Base-by-base conservation (phyloP, 768 basidiomycete species). In the Psilocybe sp. region DNA sequence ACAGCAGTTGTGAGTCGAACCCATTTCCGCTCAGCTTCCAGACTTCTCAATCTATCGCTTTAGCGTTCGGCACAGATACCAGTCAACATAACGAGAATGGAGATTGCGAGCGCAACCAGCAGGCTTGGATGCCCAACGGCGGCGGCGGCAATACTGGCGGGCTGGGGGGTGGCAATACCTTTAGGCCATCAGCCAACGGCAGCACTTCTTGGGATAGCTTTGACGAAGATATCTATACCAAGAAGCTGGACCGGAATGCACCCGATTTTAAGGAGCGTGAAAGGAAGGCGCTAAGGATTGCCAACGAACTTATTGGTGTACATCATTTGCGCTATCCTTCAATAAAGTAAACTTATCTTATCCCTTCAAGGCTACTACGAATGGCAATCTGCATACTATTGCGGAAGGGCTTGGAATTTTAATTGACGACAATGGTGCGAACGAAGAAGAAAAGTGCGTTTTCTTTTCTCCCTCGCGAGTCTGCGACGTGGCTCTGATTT, bases 391-490 rank as follows among this genome's bases (percentile, higher is more conserved):
- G 0, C 97, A 99, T n/a, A n/a, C n/a, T 66, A 68, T 98, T 44
- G 84, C 87, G 38, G 97, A 98, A 68, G 97, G 98, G 70, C 83
- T 96, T 62, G 74, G 77, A 52, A 58, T 81, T 51, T 60, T 64
- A 32, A 68, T 81, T 14, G 87, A 91, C 63, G 87, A 89, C 55
- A 85, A 78, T 51, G 86, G 84, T 36, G 66, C 75, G 50, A 93
- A 95, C 64, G 97, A 99, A 72, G 97, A 99, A 69, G 96, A 98
- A 73, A 95, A 92, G 96, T 98, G 55, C 61, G 81, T 63, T 18
- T 41, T 51, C 50, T 52, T 57, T 35, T 55, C 44, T 52, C 44
- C 46, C 44, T 51, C 60, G 43, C 18, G n/a, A 31, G 50, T 40
- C 33, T 49, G 36, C 53, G 51, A 52, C 67, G 44, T 18, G 16